Evolutionary conservation across 805 yeast species (phyloP), one percentile per base, ranked within the genome.

Genomic region (Pichia thaimueangensis): DNA sequence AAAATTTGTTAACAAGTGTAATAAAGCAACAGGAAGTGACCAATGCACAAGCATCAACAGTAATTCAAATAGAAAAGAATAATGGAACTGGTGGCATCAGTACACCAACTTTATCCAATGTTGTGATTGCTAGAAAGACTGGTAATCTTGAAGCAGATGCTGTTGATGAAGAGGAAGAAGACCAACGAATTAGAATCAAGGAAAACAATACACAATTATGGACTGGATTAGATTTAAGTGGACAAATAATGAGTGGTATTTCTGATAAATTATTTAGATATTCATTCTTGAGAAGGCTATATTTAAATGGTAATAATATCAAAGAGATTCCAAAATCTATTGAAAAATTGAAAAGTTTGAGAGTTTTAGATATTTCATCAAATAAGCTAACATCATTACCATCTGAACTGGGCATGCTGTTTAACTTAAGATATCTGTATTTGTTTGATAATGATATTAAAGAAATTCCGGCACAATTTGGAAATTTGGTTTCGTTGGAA

Each of bases 191-290:
- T 65, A 71, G 80, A 62, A 63, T 70, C 29, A 71, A 71, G 48
- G 73, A 77, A 22, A 70, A 71, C 56, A 78, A 83, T 29, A 82
- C 80, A 46, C 97, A 89, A 65, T 73, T 85, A 57, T 93, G 99
- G 99, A 84, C 94, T 41, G 91, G 89, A 6, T 68, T 93, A 50
- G 99, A 93, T 65, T 69, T 91, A 50, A 80, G 94, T 50, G 96
- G 96, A 46, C 95, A 93, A 62, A 86, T 91, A 27, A 69, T 93
- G 40, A 68, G 77, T 48, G 73, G 76, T 44, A 51, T 91, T 24
- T 76, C 86, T n/a, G 76, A 82, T 17, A 79, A 80, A 53, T 63
- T 93, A 35, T 87, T 87, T 69, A 76, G 79, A 35, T 93, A 88
- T 62, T 74, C 75, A 47, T 93, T 93, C 54, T 72, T 93, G 55